Conservation (phyloP, 148 eudicot genomes). For the Oxyria digyna region DNA sequence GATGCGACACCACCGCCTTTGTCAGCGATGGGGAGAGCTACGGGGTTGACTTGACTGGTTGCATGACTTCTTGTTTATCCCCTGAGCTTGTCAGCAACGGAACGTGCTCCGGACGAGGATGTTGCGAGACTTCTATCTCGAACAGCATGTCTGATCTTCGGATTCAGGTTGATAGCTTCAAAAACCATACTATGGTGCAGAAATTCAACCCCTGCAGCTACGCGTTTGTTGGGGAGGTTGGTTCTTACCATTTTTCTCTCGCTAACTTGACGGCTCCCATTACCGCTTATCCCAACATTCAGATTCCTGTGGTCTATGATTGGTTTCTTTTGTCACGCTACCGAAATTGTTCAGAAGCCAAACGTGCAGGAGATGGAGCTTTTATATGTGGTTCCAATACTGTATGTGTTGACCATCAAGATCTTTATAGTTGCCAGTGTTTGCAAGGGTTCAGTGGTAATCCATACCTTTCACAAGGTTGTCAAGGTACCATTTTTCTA, state of each 20-base stretch:
- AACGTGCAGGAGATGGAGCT: no score
- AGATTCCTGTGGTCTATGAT: neutral
- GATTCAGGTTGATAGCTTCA: neutral
- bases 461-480: neutral
- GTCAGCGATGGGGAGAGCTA: neutral
- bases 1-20: slow-evolving; percentile 1
- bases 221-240: neutral
- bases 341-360: no score
- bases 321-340: neutral
- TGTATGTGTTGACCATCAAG: neutral
- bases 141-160: neutral
- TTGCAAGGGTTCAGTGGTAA: neutral
- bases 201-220: neutral
- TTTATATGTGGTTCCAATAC: neutral
- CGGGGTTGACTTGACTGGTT: neutral
- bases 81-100: neutral
- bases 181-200: neutral
- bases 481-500: neutral
- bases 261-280: neutral
- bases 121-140: neutral
- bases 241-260: neutral
- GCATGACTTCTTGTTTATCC: neutral
- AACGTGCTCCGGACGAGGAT: neutral
- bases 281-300: neutral
- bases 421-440: neutral